Evolutionary conservation across 2,329 filamentous ascomycete species (phyloP).

Genomic region (Pyricularia pennisetigena): DNA sequence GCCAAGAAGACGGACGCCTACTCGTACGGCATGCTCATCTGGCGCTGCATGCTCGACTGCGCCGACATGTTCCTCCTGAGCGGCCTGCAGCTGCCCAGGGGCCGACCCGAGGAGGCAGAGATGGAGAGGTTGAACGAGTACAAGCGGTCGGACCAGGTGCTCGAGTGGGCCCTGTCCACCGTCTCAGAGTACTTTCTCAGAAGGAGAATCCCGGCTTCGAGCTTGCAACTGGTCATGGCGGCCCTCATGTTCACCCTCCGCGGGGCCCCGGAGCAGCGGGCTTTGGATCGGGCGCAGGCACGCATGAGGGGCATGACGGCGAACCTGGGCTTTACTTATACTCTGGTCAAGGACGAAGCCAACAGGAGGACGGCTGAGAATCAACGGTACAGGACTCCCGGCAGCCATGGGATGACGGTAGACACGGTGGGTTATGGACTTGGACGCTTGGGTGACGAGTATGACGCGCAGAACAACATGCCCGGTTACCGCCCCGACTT

Average conservation of each 20-base stretch:
- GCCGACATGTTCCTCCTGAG: slow-evolving; percentile 4
- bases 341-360: slow-evolving; percentile 8
- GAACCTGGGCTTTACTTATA: slow-evolving; percentile 4
- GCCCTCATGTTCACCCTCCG: slow-evolving; percentile 9
- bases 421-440: slow-evolving; percentile 8
- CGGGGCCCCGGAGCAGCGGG: slow-evolving; percentile 7
- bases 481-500: slow-evolving; percentile 10
- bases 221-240: slow-evolving; percentile 6
- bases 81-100: not conserved
- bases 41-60: slow-evolving; percentile 11
- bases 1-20: slow-evolving; percentile 10
- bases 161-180: slow-evolving; percentile 8
- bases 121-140: slow-evolving; percentile 4
- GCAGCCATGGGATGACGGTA: slow-evolving; percentile 6
- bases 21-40: slow-evolving; percentile 11
- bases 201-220: slow-evolving; percentile 1
- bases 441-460: slow-evolving; percentile 8
- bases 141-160: slow-evolving; percentile 8
- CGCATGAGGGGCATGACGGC: slow-evolving; percentile 9
- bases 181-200: slow-evolving; percentile 5
- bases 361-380: slow-evolving; percentile 3
- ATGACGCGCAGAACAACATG: slow-evolving; percentile 11
- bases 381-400: not conserved
- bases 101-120: not conserved
- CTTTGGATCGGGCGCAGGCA: slow-evolving; percentile 10